Evolutionary conservation across 1,139 yeast species (phyloP).

Genomic region (Lodderomyces parapsilosis): DNA sequence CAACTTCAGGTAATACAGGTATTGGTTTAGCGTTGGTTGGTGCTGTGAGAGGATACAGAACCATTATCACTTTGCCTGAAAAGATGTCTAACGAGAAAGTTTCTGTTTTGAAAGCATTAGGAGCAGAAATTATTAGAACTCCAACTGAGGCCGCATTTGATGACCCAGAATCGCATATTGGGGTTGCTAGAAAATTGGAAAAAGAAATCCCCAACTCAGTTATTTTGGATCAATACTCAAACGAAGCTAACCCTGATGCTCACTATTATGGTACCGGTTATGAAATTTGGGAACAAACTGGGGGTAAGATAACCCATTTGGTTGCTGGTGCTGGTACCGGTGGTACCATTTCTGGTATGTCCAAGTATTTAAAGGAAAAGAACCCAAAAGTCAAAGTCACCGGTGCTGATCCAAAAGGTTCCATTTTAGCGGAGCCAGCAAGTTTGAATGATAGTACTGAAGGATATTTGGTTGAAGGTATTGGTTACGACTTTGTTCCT

Average conservation of each 20-base stretch:
- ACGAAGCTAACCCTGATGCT: constrained; percentile 78
- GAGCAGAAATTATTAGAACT: constrained; percentile 89
- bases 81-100: constrained; percentile 93
- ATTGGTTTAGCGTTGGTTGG: constrained; percentile 87
- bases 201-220: constrained; percentile 85
- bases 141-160: constrained; percentile 96
- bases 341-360: constrained; percentile 78
- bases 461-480: constrained; percentile 84
- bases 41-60: constrained; percentile 84
- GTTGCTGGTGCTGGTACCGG: constrained; percentile 95
- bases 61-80: constrained; percentile 86
- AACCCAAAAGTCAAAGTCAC: constrained; percentile 60
- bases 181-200: constrained; percentile 80
- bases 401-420: constrained; percentile 88
- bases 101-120: constrained; percentile 82
- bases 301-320: constrained; percentile 68
- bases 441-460: constrained; percentile 59
- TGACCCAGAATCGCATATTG: constrained; percentile 88
- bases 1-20: constrained; percentile 89
- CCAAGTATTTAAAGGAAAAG: constrained; percentile 73
- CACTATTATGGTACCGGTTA: constrained; percentile 84
- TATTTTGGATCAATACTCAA: constrained; percentile 80
- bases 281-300: constrained; percentile 83
- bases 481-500: constrained; percentile 88
- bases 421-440: constrained; percentile 81